phyloP scores from a whole-genome alignment of 2,329 filamentous ascomycete species.

The Hymenoscyphus fraxineus region DNA sequence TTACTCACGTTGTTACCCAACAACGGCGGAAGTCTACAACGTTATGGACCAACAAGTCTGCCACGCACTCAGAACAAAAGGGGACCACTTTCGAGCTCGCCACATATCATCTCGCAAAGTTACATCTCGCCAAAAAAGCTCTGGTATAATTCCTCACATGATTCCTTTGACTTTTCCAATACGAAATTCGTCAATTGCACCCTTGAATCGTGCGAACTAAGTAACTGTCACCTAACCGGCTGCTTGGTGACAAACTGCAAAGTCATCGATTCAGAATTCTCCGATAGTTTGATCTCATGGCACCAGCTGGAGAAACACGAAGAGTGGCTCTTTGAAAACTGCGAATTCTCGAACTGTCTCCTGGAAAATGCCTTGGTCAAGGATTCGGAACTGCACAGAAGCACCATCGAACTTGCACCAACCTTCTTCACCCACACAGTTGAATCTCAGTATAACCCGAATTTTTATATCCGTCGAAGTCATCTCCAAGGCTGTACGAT shows the following conservation, averaged over 20 bases:
- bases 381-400: background rate
- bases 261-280: background rate
- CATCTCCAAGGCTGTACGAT: background rate
- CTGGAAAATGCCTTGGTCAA: background rate
- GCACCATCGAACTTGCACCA: background rate
- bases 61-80: background rate
- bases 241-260: background rate
- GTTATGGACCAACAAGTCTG: background rate
- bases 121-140: background rate
- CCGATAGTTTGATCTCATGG: background rate
- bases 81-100: background rate
- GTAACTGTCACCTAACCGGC: background rate
- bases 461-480: background rate
- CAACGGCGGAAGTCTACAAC: background rate
- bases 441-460: background rate
- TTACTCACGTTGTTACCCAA: background rate
- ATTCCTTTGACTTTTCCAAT: background rate
- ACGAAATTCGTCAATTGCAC: background rate
- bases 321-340: background rate
- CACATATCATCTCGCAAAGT: background rate
- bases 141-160: background rate
- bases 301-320: background rate
- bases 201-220: background rate
- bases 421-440: background rate
- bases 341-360: background rate